phyloP scores from a whole-genome alignment of 2,329 filamentous ascomycete species.

The Lecanicillium sp. region DNA sequence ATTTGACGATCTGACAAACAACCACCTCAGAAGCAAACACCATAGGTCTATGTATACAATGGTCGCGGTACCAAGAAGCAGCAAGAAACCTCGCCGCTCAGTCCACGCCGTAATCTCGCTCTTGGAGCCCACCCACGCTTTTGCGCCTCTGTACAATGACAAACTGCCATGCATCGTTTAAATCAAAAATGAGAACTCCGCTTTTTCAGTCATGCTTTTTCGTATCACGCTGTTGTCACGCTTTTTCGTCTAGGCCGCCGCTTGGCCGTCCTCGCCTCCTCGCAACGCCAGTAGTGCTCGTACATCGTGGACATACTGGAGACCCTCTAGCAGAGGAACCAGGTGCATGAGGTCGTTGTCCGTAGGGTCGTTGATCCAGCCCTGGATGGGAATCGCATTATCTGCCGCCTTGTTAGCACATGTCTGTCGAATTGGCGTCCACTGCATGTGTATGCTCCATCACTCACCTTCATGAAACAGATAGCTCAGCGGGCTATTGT shows the following conservation, averaged over 20 bases:
- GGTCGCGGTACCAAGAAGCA: too few relatives aligned
- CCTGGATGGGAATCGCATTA: conserved; percentile 97
- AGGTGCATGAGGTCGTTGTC: conserved; percentile 92
- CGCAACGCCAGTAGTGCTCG: conserved; percentile 81
- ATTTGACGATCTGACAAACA: too few relatives aligned
- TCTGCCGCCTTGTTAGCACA: conserved; percentile 45
- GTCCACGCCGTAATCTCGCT: too few relatives aligned
- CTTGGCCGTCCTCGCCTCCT: conserved; percentile 71
- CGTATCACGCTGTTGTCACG: too few relatives aligned
- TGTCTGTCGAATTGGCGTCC: not conserved
- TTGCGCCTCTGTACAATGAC: too few relatives aligned
- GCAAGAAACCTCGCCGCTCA: too few relatives aligned
- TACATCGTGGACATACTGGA: conserved; percentile 96
- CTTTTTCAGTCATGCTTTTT: too few relatives aligned
- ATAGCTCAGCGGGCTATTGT: conserved; percentile 97
- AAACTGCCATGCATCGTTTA: too few relatives aligned
- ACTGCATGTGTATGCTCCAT: too few relatives aligned
- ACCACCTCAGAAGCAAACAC: conserved; percentile 5
- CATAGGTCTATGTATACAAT: conserved; percentile 5
- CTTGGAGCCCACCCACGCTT: too few relatives aligned
- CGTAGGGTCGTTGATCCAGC: conserved; percentile 98
- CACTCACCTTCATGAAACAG: conserved; percentile 89
- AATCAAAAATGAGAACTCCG: too few relatives aligned
- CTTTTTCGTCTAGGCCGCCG: conserved; percentile 27
- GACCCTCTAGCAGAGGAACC: conserved; percentile 82